Base-by-base conservation (phyloP, 1,284 basidiomycete genomes). In the Caloboletus firmus region DNA sequence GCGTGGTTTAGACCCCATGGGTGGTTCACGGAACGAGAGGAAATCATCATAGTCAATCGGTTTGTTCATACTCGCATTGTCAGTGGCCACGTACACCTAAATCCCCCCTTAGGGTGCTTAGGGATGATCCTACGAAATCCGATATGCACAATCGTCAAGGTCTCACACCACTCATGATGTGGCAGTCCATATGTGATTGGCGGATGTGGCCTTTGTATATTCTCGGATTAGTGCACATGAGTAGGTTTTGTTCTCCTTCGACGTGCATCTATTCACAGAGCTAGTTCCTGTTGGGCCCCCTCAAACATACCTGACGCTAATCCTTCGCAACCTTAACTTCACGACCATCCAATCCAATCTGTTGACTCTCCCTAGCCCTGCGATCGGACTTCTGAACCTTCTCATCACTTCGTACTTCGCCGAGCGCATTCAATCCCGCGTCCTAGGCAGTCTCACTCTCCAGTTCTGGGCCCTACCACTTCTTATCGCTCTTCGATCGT, bases 121-220 rank as follows among this genome's bases (percentile, higher is more conserved):
- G 83, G 20, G 82, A 84, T 62, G 82, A 85, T 57, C 83, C 79
- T 9, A 72, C 77, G 1, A 81, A 85, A 67, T 78, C 76, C 15
- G 72, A 76, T 59, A 86, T 86, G 84, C 83, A 87, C 68, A 86
- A 87, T 60, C 77, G 85, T 22, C 74, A 86, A 68, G 80, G 80
- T 7, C 70, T 85, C 5, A 73, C 73, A 3, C 52, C 73, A 7
- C 59, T 59, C 44, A 79, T 78, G 73, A 76, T 83, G 26, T 78
- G 71, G 63, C 60, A 68, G 42, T 75, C 78, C 12, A 47, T 84
- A 11, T 69, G 66, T 24, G 81, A 84, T 62, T 82, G 79, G 74
- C 68, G 76, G 45, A 67, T 84, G 57, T 84, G 82, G 81, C 82
- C 83, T 0, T 54, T 83, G 18, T 83, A 83, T 57, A 59, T 73